Evolutionary conservation across 2,329 filamentous ascomycete species (phyloP).

Genomic region (Trichoderma sp.): DNA sequence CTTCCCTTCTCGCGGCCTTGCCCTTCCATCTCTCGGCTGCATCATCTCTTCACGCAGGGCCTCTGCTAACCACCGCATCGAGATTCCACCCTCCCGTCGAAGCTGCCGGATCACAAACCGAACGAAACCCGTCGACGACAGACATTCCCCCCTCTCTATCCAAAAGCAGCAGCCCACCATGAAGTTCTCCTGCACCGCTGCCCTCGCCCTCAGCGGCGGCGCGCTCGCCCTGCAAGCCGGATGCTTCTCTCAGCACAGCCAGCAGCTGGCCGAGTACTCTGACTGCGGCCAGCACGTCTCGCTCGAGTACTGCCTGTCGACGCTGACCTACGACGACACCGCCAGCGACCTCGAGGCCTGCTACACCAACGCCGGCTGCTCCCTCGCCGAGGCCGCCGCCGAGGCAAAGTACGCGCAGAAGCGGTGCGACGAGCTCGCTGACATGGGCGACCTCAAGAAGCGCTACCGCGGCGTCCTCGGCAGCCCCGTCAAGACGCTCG

Average conservation of each 20-base stretch:
- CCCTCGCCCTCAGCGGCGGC: constrained; percentile 42
- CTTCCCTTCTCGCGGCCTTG: background rate
- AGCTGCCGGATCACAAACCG: background rate
- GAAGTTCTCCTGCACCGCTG: constrained; percentile 25
- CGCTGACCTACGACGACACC: constrained; percentile 39
- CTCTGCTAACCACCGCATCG: background rate
- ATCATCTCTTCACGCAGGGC: background rate
- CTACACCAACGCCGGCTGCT: constrained; percentile 44
- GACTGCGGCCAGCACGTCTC: constrained; percentile 49
- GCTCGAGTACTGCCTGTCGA: constrained; percentile 48
- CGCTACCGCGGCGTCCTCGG: constrained; percentile 33
- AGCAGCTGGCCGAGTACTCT: constrained; percentile 45
- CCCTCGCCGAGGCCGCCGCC: constrained; percentile 35
- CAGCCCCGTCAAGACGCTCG: constrained; percentile 1
- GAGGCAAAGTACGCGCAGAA: constrained; percentile 38
- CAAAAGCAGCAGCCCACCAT: constrained; percentile 12
- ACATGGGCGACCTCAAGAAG: constrained; percentile 37
- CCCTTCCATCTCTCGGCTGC: background rate
- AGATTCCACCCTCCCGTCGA: background rate
- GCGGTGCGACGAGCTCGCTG: constrained; percentile 40
- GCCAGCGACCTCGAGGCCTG: constrained; percentile 44
- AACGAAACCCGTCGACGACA: background rate
- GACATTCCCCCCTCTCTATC: background rate
- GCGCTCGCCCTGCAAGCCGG: constrained; percentile 40
- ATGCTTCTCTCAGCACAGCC: constrained; percentile 46